Base-by-base conservation (phyloP, 2,329 filamentous ascomycete genomes). In the Cladosporium sp. region DNA sequence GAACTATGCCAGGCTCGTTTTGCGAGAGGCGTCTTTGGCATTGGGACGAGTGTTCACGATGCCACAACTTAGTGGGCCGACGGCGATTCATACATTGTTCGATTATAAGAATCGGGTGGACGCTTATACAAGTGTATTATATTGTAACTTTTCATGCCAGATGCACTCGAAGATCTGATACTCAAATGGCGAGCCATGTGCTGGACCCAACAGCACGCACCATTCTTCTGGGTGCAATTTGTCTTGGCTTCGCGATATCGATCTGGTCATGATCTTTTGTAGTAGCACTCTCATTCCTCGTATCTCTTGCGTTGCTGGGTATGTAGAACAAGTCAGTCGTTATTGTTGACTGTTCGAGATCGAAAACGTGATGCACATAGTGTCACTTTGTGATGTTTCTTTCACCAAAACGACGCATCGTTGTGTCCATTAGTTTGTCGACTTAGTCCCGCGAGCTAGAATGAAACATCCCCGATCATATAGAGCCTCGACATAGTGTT, bases 91-190 rank as follows among this genome's bases (percentile, higher is more conserved):
- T 10, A 33, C 11, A 28, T 21, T 62, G 46, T 28, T n/a, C 6
- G 44, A 52, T 53, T 37, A 16, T 10, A 37, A 21, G 31, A 18
- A 49, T 5, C 35, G 46, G 10, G 49, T 29, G 31, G 29, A 62
- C 12, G 59, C 59, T 52, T 37, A 40, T 35, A 62, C 46, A 62
- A 46, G 26, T 63, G 61, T 63, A 63, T 46, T 63, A 63, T 63
- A 63, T 63, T 56, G 61, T 63, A 63, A 56, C 33, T 59, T 56
- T 55, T 33, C 52, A 55, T 31, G 52, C 10, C 52, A 33, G 21
- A 55, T 31, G 21, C n/a, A n/a, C 28, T 31, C 18, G 52, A 33
- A 21, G 7, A 21, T 21, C 21, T 46, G 8, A 46, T 46, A 4
- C n/a, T 21, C 8, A 5, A 12, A 21, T 21, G 40, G 21, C n/a